These are phyloP conservation scores for Wakefieldia striispora DNA, from an alignment of 768 basidiomycete genomes.

Conservation along the genomic window DNA sequence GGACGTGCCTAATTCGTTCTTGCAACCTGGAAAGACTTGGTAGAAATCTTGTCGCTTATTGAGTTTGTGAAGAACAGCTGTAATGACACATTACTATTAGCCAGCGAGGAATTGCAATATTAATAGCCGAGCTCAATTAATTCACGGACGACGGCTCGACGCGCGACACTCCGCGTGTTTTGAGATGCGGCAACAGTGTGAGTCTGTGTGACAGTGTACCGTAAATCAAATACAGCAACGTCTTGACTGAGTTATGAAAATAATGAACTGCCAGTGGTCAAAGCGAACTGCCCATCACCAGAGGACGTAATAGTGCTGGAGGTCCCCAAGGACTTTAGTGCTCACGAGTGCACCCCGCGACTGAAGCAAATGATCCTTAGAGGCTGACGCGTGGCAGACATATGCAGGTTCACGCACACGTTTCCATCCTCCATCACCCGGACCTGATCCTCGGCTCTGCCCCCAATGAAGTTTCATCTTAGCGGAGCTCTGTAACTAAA, in stretches of 20 bases:
- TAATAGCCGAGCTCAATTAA: conserved; percentile 37
- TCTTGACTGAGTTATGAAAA: conserved; percentile 28
- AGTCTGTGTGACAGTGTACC: conserved; percentile 6
- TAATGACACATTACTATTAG: conserved; percentile 28
- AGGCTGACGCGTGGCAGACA: conserved; percentile 26
- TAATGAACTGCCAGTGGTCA: conserved; percentile 24
- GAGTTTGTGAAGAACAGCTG: conserved; percentile 24
- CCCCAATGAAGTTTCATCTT: conserved; percentile 30
- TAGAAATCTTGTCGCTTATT: conserved; percentile 33
- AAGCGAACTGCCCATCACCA: conserved; percentile 23
- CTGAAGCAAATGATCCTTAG: conserved; percentile 12
- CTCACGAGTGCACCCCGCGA: conserved; percentile 23
- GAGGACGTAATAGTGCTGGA: conserved; percentile 31
- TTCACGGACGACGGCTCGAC: conserved; percentile 27
- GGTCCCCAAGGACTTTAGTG: conserved; percentile 20
- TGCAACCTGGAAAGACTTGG: conserved; percentile 13
- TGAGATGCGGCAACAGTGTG: conserved; percentile 27
- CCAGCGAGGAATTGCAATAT: conserved; percentile 24
- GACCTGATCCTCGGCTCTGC: conserved; percentile 34
- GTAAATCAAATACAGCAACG: conserved; percentile 31
- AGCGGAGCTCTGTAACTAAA: conserved; percentile 30
- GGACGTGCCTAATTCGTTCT: conserved; percentile 33
- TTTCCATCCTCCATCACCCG: conserved; percentile 24
- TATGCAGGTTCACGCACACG: conserved; percentile 21
- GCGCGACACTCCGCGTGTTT: conserved; percentile 25